Evolutionary conservation across 1,284 basidiomycete species (phyloP).

Genomic region (Trichosporon coremiiforme): DNA sequence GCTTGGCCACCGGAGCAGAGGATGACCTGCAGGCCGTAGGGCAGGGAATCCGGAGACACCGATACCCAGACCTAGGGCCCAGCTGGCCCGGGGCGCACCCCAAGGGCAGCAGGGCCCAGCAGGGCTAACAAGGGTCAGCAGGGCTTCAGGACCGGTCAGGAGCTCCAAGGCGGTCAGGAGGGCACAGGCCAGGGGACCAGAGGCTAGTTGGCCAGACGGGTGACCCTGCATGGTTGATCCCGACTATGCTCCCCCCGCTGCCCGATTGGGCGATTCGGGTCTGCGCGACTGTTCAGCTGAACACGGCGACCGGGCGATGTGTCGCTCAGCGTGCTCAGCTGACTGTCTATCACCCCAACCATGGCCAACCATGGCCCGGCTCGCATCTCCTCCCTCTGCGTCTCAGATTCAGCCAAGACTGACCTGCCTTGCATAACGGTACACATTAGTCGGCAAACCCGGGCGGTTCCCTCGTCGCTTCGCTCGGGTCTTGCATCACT

Average conservation of each 20-base stretch:
- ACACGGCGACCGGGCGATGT: slow-evolving; percentile 12
- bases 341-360: background rate
- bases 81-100: background rate
- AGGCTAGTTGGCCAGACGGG: background rate
- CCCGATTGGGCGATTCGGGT: slow-evolving; percentile 11
- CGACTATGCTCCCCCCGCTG: background rate
- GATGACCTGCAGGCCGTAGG: background rate
- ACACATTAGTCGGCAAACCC: background rate
- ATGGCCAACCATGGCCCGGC: background rate
- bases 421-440: too few species aligned
- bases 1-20: slow-evolving; percentile 1
- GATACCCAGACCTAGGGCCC: background rate
- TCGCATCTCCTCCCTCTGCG: background rate
- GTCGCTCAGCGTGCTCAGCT: slow-evolving; percentile 17
- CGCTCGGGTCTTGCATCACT: background rate
- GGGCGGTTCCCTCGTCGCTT: background rate
- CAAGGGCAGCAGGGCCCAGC: slow-evolving; percentile 3
- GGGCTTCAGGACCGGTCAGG: too few species aligned
- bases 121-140: background rate
- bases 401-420: slow-evolving; percentile 7
- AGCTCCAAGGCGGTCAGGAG: background rate
- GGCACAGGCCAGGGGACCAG: background rate
- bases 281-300: slow-evolving; percentile 6
- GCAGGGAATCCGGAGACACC: slow-evolving; percentile 14
- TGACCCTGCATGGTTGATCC: background rate